These are phyloP conservation scores for Linderina pennispora DNA, from an alignment of 192 early-diverging fungal species.

Conservation along the genomic window DNA sequence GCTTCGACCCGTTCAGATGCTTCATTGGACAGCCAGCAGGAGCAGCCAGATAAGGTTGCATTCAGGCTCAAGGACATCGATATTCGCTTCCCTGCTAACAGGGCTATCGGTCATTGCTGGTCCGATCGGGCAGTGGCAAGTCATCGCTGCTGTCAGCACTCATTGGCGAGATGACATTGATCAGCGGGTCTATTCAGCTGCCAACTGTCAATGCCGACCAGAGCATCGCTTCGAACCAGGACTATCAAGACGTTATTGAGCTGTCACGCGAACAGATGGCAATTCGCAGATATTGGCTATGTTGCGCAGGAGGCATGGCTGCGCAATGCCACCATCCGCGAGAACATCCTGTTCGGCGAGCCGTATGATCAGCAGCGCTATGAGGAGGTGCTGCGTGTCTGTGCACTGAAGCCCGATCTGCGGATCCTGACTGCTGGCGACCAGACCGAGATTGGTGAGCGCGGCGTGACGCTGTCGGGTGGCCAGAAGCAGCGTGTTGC, in stretches of 20 bases:
- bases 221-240: too few species aligned
- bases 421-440: slow-evolving; percentile 83
- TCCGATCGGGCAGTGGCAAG: slow-evolving; percentile 82
- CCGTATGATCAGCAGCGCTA: slow-evolving; percentile 74
- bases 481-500: slow-evolving; percentile 85
- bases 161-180: slow-evolving; percentile 61
- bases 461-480: slow-evolving; percentile 77
- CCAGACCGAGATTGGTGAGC: slow-evolving; percentile 88
- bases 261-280: slow-evolving; percentile 8
- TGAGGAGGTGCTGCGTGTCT: slow-evolving; percentile 69
- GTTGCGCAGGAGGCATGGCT: slow-evolving; percentile 79
- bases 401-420: slow-evolving; percentile 78
- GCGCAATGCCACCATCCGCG: slow-evolving; percentile 65
- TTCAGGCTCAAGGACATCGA: slow-evolving; percentile 59
- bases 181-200: slow-evolving; percentile 5
- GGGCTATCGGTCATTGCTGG: slow-evolving; percentile 70
- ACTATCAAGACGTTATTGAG: slow-evolving; percentile 3
- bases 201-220: slow-evolving; percentile 9
- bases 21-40: too few species aligned
- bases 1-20: neutral
- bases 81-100: slow-evolving; percentile 54
- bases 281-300: slow-evolving; percentile 66
- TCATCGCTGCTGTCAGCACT: slow-evolving; percentile 65
- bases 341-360: slow-evolving; percentile 87
- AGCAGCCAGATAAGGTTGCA: slow-evolving; percentile 2